phyloP scores from a whole-genome alignment of 2,329 filamentous ascomycete species.

The Onygena corvina region DNA sequence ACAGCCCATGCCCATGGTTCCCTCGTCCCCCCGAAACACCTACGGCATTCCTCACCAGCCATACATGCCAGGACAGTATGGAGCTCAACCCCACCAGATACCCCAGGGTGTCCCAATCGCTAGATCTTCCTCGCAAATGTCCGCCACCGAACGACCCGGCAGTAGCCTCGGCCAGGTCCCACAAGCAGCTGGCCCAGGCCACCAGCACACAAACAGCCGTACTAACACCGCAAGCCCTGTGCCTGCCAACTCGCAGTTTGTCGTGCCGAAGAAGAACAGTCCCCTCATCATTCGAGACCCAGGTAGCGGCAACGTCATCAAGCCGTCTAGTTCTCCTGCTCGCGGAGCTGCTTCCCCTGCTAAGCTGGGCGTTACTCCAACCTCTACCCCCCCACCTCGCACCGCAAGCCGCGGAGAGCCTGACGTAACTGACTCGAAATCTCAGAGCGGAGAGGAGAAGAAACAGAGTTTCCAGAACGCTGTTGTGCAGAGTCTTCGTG shows the following conservation, averaged over 20 bases:
- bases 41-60: conserved; percentile 40
- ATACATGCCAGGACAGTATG: conserved; percentile 44
- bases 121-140: conserved; percentile 67
- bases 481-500: conserved; percentile 37
- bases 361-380: conserved; percentile 44
- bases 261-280: conserved; percentile 56
- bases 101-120: conserved; percentile 62
- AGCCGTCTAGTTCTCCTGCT: conserved; percentile 51
- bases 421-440: conserved; percentile 50
- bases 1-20: conserved; percentile 26
- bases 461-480: conserved; percentile 58
- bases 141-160: conserved; percentile 52
- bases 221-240: conserved; percentile 45
- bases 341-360: conserved; percentile 47
- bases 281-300: conserved; percentile 76
- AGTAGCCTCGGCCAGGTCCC: conserved; percentile 51
- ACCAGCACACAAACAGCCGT: conserved; percentile 41
- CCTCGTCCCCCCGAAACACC: conserved; percentile 36
- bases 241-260: conserved; percentile 48
- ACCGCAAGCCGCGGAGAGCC: conserved; percentile 56
- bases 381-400: conserved; percentile 71
- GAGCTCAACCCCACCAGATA: conserved; percentile 33
- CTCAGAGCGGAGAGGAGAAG: conserved; percentile 70
- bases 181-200: conserved; percentile 35
- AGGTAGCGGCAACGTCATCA: conserved; percentile 65